Evolutionary conservation across 352 stramenopile species (phyloP), one percentile per base, ranked within the genome.

Genomic region (Globisporangium perplexum): DNA sequence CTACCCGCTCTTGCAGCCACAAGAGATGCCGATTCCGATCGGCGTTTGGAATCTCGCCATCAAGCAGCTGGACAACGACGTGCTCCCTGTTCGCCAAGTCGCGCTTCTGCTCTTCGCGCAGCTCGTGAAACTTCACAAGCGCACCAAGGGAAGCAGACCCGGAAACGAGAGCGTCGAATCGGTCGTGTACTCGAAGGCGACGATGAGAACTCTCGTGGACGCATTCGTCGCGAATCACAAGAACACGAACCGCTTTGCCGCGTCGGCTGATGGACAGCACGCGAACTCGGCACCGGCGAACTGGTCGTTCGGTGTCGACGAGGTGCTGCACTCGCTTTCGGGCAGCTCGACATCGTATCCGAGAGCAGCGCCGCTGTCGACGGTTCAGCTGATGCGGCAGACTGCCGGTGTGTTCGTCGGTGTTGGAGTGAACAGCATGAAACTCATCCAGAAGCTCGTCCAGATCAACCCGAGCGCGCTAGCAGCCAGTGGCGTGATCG

Each of bases 231-330:
- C 74, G 11, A 89, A 91, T 41, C 73, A 88, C 59, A 86, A 80
- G 30, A 83, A 70, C 42, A 73, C 71, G 4, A 76, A 84, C 43
- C 70, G 65, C 18, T 84, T 86, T 55, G 63, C 72, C 15, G 70
- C 77, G 11, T 89, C 81, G 28, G 77, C 79, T 0, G 79, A 90
- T 65, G 77, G 79, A 0, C 77, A 90, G 31, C 77, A 86, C 39
- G 74, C 77, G 1, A 69, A 85, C 46, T 82, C 71, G 12, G 78
- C 81, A 0, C 78, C 81, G 0, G 85, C 71, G 24, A 71, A 87
- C 47, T 92, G 82, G 82, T 89, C 77, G 22, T 82, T 90, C 51
- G 82, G 82, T 23, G 78, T 92, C 24, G 78, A 66, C 30, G 78
- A 89, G 35, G 58, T 88, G 0, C 62, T 90, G 36, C 63, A 65